These are phyloP conservation scores for Terana coerulea DNA, from an alignment of 768 basidiomycete species.

Conservation along the genomic window DNA sequence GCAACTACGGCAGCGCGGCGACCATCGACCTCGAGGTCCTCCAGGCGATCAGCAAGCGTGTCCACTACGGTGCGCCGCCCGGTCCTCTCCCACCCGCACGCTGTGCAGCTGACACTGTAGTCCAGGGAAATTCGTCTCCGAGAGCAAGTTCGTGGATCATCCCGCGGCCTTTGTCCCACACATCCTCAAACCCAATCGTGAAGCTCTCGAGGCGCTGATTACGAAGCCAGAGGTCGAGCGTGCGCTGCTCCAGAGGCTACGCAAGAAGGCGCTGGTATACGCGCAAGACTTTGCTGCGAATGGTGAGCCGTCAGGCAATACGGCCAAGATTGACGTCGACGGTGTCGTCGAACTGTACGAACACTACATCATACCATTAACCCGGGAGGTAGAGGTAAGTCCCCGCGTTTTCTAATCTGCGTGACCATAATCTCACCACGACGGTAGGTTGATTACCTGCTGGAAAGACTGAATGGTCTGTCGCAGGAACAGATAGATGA, in stretches of 20 bases:
- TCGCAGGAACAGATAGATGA: slow-evolving; percentile 75
- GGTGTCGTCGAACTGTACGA: slow-evolving; percentile 92
- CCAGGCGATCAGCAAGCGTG: slow-evolving; percentile 97
- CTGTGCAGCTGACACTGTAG: slow-evolving; percentile 4
- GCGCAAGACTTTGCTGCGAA: slow-evolving; percentile 82
- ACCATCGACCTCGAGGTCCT: slow-evolving; percentile 94
- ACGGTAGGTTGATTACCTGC: slow-evolving; percentile 95
- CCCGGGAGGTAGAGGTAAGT: slow-evolving; percentile 95
- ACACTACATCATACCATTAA: slow-evolving; percentile 94
- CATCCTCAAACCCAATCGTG: slow-evolving; percentile 74
- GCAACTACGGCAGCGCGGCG: slow-evolving; percentile 95
- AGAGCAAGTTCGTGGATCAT: slow-evolving; percentile 89
- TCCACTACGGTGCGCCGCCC: slow-evolving; percentile 82
- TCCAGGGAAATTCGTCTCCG: slow-evolving; percentile 96
- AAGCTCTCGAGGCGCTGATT: slow-evolving; percentile 80
- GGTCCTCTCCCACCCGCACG: neutral
- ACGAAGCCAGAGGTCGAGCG: slow-evolving; percentile 97
- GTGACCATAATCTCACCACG: neutral
- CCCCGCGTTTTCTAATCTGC: neutral
- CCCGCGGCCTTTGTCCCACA: slow-evolving; percentile 91
- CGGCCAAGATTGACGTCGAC: slow-evolving; percentile 84
- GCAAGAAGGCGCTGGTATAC: slow-evolving; percentile 74
- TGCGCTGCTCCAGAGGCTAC: slow-evolving; percentile 74
- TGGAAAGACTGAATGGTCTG: slow-evolving; percentile 83
- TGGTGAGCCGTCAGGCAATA: slow-evolving; percentile 45